A percentile compares a stretch with the other conserved stretches of the same genome.
phyloP scores from a whole-genome alignment of 192 early-diverging fungal species.

The Podila clonocystis region DNA sequence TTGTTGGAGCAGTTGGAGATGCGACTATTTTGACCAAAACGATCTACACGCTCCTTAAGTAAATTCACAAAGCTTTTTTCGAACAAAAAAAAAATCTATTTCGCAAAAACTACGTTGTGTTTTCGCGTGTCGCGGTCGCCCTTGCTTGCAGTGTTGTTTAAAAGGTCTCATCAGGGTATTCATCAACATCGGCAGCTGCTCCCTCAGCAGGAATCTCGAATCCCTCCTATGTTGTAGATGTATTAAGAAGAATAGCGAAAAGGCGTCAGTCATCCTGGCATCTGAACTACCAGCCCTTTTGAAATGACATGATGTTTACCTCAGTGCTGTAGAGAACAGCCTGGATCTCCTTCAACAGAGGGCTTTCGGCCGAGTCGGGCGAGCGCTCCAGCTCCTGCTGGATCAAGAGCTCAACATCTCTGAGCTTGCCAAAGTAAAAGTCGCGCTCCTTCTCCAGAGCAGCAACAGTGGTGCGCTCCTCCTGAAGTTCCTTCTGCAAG shows the following conservation, averaged over 20 bases:
- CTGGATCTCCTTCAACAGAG: constrained; percentile 81
- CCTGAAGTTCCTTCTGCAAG: constrained; percentile 79
- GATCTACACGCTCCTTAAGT: background rate
- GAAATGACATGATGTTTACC: constrained; percentile 25
- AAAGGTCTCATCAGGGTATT: constrained; percentile 72
- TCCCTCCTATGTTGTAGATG: constrained; percentile 69
- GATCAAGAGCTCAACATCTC: constrained; percentile 94
- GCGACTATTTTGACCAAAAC: background rate
- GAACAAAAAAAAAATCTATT: background rate
- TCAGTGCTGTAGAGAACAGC: constrained; percentile 93
- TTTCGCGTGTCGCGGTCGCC: background rate
- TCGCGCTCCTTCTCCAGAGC: constrained; percentile 97
- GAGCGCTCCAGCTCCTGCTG: constrained; percentile 77
- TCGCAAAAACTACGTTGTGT: background rate
- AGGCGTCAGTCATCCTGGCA: background rate
- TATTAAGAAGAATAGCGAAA: constrained; percentile 6
- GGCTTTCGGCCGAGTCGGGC: constrained; percentile 59
- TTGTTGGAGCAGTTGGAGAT: constrained; percentile 19
- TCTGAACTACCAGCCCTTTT: constrained; percentile 9
- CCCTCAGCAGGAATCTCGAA: constrained; percentile 81
- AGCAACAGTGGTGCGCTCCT: constrained; percentile 87
- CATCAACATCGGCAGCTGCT: constrained; percentile 44
- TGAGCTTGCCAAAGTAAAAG: constrained; percentile 95
- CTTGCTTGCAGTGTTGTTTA: constrained; percentile 34
- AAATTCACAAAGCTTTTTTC: background rate